Evolutionary conservation across 1,284 basidiomycete species (phyloP), one percentile per base, ranked within the genome.

Genomic region (Leccinum colubrinum): DNA sequence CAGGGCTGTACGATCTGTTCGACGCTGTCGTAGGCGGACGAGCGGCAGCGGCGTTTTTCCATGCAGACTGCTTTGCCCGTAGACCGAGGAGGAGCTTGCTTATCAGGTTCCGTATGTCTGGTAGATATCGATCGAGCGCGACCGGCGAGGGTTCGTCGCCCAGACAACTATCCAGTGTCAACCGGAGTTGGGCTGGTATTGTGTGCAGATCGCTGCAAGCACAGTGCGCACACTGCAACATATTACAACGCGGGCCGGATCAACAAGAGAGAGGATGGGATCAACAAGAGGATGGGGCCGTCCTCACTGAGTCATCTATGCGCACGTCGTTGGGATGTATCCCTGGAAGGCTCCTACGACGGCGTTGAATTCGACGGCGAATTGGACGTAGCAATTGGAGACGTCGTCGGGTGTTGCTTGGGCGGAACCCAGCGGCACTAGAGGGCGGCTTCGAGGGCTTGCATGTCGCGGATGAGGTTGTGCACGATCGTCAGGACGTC

Each of bases 31-130:
- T 65, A 35, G 59, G 56, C 7, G 67, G 59, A 8, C 64, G 66
- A 6, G 14, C 37, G 37, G 55, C 41, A 4, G 17, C 8, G 20
- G 64, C 74, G 6, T 68, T 73, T 27, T 73, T 75, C 84, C 84
- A 98, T 4, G 86, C 81, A 11, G 86, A 83, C 74, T 97, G 94
- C 70, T 94, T 94, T 66, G 82, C 80, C 70, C 93, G 91, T 48
- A 98, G 81, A 1, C 94, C 95, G 59, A 88, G 86, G 8, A 98
- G 82, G 2, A 98, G 83, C 56, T 86, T 86, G 72, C 87, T 88
- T 65, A 98, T 84, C 66, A 95, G 88, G 41, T 83, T 82, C 11
- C 93, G 87, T 46, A 98, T 87, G 46, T 86, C 80, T 4, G 97
- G 95, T 71, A 94, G 82, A 76, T 92, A 94, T 6, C 79, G 75